These are phyloP conservation scores for Trichoderma sp. DNA, from an alignment of 2,329 filamentous ascomycete species.

Conservation along the genomic window DNA sequence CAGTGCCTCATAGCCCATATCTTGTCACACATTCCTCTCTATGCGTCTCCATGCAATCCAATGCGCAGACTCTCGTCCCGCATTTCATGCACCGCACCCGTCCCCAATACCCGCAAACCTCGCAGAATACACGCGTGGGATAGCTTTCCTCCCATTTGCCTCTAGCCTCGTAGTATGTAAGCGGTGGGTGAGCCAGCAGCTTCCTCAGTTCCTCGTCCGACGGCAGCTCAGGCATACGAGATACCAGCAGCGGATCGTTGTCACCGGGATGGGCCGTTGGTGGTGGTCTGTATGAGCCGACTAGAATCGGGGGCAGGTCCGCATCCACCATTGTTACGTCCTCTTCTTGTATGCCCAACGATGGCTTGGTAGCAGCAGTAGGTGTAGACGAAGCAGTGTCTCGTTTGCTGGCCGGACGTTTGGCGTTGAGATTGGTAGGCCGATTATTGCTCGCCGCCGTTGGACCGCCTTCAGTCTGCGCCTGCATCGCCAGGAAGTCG, in stretches of 20 bases:
- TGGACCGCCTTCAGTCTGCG: conserved; percentile 40
- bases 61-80: conserved; percentile 71
- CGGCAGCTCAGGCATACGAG: conserved; percentile 56
- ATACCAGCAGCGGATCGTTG: conserved; percentile 55
- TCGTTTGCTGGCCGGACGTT: conserved; percentile 29
- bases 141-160: conserved; percentile 47
- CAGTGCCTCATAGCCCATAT: conserved; percentile 47
- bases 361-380: conserved; percentile 23
- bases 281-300: conserved; percentile 32
- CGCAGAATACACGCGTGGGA: conserved; percentile 66
- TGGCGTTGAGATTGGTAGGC: conserved; percentile 31
- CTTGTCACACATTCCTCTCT: conserved; percentile 67
- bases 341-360: conserved; percentile 22
- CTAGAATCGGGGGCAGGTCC: conserved; percentile 32
- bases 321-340: conserved; percentile 31
- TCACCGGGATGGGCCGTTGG: conserved; percentile 47
- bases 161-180: conserved; percentile 64
- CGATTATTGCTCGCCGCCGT: conserved; percentile 27
- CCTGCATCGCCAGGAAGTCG: conserved; percentile 67
- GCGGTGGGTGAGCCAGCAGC: conserved; percentile 60
- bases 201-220: conserved; percentile 60
- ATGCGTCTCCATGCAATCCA: conserved; percentile 71
- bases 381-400: conserved; percentile 20
- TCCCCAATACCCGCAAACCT: conserved; percentile 81
- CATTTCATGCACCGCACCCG: conserved; percentile 73